Base-by-base conservation (phyloP, 176 grass and related monocot species). In the Ensete ventricosum region DNA sequence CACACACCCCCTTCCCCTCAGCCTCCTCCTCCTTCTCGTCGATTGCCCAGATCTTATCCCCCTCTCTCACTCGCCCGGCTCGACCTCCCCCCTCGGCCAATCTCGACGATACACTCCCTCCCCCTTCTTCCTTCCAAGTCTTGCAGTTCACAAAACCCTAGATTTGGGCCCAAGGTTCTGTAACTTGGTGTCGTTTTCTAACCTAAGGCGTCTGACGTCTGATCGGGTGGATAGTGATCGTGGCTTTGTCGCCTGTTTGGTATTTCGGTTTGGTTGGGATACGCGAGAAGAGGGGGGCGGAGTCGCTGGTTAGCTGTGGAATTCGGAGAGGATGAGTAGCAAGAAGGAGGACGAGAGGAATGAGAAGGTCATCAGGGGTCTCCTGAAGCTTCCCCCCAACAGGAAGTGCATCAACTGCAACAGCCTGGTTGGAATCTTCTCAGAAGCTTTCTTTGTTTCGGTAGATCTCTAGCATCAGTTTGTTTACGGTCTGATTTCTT, bases 271-370 rank as follows among this genome's bases (percentile, higher is more conserved):
- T 62, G 43, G 27, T 50, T 14, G 19, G 14, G 57, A 11, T 62
- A 50, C 34, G 1, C 8, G 75, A 50, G 72, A 25, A 69, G 24
- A 4, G 29, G 4, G 72, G 52, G 24, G 60, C 9, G 60, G 57
- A n/a, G 19, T 60, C n/a, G 57, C 14, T 21, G 14, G 19, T 8
- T 60, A 7, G 57, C n/a, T 60, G 4, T 60, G 16, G 8, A 60
- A n/a, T 60, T 60, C 11, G 9, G 63, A 11, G 55, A 84, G 20
- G 67, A 85, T 80, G 78, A 81, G 73, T 55, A 86, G 83, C 54
- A 96, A 83, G 80, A 96, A 90, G 77, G 89, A 84, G 76, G 93
- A 96, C 80, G 89, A 96, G 83, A 90, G 83, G 87, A 96, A 92
- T 83, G 93, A 96, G 83, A 91, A 91, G 79, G 52, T 92, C 75